Base-by-base conservation (phyloP, 2,329 filamentous ascomycete species). In the Ophiognomonia clavigignenti-juglandacearum region DNA sequence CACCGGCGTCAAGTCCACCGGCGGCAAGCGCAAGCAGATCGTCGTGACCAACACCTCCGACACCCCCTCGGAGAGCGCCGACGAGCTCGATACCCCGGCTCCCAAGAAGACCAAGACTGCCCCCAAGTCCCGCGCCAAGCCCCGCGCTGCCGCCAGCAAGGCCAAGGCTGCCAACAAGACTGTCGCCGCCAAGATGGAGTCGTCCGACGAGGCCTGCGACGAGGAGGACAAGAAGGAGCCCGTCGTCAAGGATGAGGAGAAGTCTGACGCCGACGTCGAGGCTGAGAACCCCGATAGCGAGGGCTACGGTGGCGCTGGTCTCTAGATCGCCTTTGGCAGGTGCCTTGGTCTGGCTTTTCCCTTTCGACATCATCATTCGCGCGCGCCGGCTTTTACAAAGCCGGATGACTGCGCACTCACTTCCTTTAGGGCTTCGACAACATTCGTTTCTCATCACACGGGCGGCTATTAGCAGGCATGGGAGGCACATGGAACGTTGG, bases 1-100 rank as follows among this genome's bases (percentile, higher is more conserved):
- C 46, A 52, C 6, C 24, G 10, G 24, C 24, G 22, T 6, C 31
- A 48, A 38, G 32, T 22, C 45, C 10, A 14, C 27, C 22, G 43
- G 22, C 9, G 6, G 11, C 43, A 52, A 52, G 46, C 50, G 50
- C 46, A 52, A 52, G 49, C 43, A 43, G 43, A 6, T 34, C n/a
- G 24, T 11, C 14, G 18, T 5, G 18, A 3, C 20, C 35, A 40
- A 40, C 14, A 11, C 42, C 14, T 18, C 23, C 20, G 24, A 13
- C 26, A 4, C 20, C 35, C 26, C n/a, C 39, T 13, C 8, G 16
- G 13, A 19, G 24, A 11, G 11, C 18, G 26, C 31, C 32, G 32
- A 43, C 18, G 34, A 38, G 8, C n/a, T 14, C 19, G 45, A 41
- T 9, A 19, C 13, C 29, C 20, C 38, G 13, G 19, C 31, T 13